phyloP scores from a whole-genome alignment of 225 moss, liverwort and hornwort genomes.

The Polytrichum commune region DNA sequence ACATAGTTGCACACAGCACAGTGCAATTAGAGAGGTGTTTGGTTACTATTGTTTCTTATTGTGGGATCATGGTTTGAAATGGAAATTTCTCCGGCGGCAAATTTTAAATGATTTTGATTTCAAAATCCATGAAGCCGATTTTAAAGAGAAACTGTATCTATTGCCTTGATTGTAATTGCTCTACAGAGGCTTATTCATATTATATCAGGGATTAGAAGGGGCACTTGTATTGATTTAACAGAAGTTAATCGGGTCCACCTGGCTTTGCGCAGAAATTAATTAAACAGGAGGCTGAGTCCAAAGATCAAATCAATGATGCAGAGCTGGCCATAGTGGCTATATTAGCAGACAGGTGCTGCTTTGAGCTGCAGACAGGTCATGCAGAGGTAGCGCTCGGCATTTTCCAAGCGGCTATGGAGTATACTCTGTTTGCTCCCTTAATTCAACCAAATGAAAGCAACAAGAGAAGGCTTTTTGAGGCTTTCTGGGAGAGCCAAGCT shows the following conservation, averaged over 20 bases:
- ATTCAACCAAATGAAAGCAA: conserved; percentile 71
- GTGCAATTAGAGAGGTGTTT: not conserved
- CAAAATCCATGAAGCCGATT: too few relatives aligned
- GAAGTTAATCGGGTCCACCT: too few relatives aligned
- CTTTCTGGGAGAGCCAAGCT: conserved; percentile 88
- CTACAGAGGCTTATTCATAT: too few relatives aligned
- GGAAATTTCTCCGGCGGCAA: too few relatives aligned
- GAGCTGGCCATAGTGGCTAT: conserved; percentile 79
- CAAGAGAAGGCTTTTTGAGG: conserved; percentile 78
- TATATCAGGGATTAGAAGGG: too few relatives aligned
- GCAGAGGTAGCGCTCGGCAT: conserved; percentile 83
- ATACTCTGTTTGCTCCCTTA: conserved; percentile 75
- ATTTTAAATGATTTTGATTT: too few relatives aligned
- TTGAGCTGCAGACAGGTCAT: conserved; percentile 95
- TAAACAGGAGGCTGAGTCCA: conserved; percentile 19
- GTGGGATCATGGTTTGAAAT: not conserved
- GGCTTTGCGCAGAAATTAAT: conserved; percentile 31
- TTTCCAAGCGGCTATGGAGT: conserved; percentile 84
- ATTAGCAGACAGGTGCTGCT: conserved; percentile 79
- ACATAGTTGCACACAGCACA: too few relatives aligned
- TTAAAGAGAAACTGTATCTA: too few relatives aligned
- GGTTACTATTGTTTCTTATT: not conserved
- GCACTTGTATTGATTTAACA: too few relatives aligned
- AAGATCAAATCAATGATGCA: conserved; percentile 41
- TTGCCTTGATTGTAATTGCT: too few relatives aligned